These are phyloP conservation scores for Alisma plantagoaquatica DNA, from an alignment of 106 monocot genomes.

Conservation along the genomic window DNA sequence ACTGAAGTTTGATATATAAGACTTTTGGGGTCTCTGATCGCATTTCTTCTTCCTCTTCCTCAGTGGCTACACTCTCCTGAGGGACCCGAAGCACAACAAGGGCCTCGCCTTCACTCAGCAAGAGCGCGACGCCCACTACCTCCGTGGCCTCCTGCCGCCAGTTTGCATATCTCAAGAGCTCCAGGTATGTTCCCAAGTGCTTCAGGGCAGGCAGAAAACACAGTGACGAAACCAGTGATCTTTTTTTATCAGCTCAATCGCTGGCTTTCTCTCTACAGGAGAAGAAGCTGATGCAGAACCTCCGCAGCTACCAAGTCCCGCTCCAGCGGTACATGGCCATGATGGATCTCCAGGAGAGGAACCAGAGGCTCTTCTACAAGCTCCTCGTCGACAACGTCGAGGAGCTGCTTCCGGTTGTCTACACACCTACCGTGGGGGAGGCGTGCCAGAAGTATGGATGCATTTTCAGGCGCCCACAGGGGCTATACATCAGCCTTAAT, in stretches of 20 bases:
- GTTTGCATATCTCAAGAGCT: constrained; percentile 39
- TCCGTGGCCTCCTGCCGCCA: constrained; percentile 82
- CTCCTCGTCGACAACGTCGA: constrained; percentile 87
- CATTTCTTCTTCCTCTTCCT: neutral
- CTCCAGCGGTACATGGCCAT: constrained; percentile 76
- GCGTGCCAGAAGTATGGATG: constrained; percentile 92
- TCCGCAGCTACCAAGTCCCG: constrained; percentile 70
- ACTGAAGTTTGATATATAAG: too few relatives aligned
- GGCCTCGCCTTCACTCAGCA: constrained; percentile 78
- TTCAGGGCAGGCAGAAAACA: neutral
- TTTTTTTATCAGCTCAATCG: neutral
- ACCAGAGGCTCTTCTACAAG: constrained; percentile 94
- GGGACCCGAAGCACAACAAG: constrained; percentile 92
- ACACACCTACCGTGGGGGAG: constrained; percentile 91
- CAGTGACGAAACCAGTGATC: neutral
- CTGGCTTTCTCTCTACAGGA: constrained; percentile 33
- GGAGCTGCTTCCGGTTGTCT: constrained; percentile 83
- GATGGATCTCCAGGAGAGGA: constrained; percentile 94
- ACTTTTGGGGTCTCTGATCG: neutral
- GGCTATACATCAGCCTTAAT: constrained; percentile 74
- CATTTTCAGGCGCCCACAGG: constrained; percentile 80
- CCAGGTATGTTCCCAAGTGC: constrained; percentile 27
- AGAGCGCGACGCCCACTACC: constrained; percentile 82
- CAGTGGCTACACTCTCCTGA: constrained; percentile 70
- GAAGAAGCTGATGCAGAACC: constrained; percentile 70